Percentiles rank a stretch among this genome's conserved stretches.
Evolutionary conservation across 805 yeast genomes (phyloP).

Genomic region (Diddensiella santjacobensis): DNA sequence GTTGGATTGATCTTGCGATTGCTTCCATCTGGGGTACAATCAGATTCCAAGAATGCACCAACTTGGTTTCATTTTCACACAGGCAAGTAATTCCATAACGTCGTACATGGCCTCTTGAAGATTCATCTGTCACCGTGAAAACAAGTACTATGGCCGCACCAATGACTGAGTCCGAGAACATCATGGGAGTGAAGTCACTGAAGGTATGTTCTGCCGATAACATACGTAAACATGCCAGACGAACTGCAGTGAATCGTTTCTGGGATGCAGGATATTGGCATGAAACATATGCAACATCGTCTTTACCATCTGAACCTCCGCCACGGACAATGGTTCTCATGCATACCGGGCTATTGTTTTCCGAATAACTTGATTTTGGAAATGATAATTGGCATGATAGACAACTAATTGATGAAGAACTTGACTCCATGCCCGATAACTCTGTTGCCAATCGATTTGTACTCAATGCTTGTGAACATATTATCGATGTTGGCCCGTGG

Average conservation of each 20-base stretch:
- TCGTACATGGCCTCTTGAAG: slow-evolving; percentile 25
- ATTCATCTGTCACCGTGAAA: slow-evolving; percentile 24
- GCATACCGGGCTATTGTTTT: slow-evolving; percentile 1
- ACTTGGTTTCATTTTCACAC: slow-evolving; percentile 22
- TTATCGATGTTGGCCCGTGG: slow-evolving; percentile 31
- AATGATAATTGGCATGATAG: slow-evolving; percentile 23
- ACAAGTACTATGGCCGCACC: slow-evolving; percentile 25
- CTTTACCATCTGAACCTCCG: background rate
- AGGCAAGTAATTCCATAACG: slow-evolving; percentile 26
- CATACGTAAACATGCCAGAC: slow-evolving; percentile 28
- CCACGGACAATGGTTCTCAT: slow-evolving; percentile 4
- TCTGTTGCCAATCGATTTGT: slow-evolving; percentile 14
- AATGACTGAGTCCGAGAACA: slow-evolving; percentile 25
- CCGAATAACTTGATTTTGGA: slow-evolving; percentile 12
- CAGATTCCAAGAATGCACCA: slow-evolving; percentile 21
- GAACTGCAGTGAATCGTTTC: slow-evolving; percentile 25
- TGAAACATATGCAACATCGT: slow-evolving; percentile 18
- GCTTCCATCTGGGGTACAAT: slow-evolving; percentile 21
- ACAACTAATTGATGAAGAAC: slow-evolving; percentile 16
- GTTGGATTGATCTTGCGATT: slow-evolving; percentile 20
- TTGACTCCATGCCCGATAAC: slow-evolving; percentile 7
- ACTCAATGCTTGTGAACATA: slow-evolving; percentile 29
- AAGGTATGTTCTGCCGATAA: slow-evolving; percentile 26
- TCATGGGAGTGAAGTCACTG: slow-evolving; percentile 24
- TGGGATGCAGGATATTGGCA: slow-evolving; percentile 27